Evolutionary conservation across 345 rosid genomes (phyloP), one percentile per base, ranked within the genome.

Genomic region (Acer saccharum): DNA sequence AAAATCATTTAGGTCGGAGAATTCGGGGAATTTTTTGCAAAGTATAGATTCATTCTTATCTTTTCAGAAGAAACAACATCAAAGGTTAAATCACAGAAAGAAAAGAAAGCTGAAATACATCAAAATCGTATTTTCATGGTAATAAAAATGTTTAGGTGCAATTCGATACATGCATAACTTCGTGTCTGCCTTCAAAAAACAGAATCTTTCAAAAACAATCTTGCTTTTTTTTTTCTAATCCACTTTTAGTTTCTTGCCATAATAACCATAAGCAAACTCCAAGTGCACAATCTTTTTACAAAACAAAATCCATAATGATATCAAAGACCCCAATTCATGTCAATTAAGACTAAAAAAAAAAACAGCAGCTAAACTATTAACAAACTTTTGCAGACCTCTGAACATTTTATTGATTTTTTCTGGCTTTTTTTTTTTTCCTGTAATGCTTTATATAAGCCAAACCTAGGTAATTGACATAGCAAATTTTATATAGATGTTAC

Each of bases 401-500:
- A 60, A 60, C 17, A 21, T 17, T 61, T 21, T 41, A 14, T 39
- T 7, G 3, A 14, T 13, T 52, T 60, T 35, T 20, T 11, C 4
- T 57, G 39, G 39, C 32, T 29, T 29, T 29, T 35, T 32, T 32
- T 32, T 35, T 35, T 35, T 35, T 35, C 6, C 39, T 35, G 39
- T 35, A 35, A 35, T 35, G 39, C 39, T 35, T 35, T 35, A 35
- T 35, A 35, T 4, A 35, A 35, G 39, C 39, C 39, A 35, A 35
- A 35, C 39, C 39, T 35, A 35, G 6, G 39, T 35, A 35, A 35
- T 35, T 35, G 39, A 35, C 39, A 35, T 4, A 4, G 39, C 39
- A 35, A 35, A 35, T 35, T 35, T 35, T 35, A 35, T 35, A 35
- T 0, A 35, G 39, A 35, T 35, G 39, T 35, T 35, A 90, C 89